Percentiles rank a stretch among this genome's conserved stretches.
phyloP scores from a whole-genome alignment of 306 rosid genomes.

The Prinsepia uniflora region DNA sequence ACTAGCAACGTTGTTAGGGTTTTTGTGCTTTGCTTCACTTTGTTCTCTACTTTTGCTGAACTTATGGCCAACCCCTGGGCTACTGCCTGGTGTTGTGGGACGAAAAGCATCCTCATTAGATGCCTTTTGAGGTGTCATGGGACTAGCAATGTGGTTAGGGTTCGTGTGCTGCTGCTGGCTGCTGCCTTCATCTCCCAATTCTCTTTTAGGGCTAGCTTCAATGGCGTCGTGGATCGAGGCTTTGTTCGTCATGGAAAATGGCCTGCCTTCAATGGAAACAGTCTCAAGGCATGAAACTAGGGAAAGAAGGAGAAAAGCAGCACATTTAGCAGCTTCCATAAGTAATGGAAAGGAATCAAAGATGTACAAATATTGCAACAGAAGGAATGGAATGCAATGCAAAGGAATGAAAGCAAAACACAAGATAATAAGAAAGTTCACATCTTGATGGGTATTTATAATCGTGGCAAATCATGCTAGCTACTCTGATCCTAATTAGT shows the following conservation, averaged over 20 bases:
- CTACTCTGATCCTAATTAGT: no score
- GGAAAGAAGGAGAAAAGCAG: constrained; percentile 11
- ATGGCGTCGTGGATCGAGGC: neutral
- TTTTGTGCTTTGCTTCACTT: neutral
- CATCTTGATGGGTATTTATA: constrained; percentile 23
- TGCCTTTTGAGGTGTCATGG: neutral
- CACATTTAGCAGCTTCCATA: constrained; percentile 26
- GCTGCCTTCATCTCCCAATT: constrained; percentile 13
- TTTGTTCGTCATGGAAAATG: constrained; percentile 10
- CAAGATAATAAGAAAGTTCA: constrained; percentile 11
- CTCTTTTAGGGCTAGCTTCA: constrained; percentile 2
- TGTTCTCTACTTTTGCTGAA: neutral
- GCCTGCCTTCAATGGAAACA: constrained; percentile 18
- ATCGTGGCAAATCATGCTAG: neutral
- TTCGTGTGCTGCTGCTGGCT: neutral
- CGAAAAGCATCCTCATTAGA: constrained; percentile 27
- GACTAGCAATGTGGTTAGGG: neutral
- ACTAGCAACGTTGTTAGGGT: neutral
- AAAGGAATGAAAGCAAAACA: neutral
- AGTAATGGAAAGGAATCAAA: neutral
- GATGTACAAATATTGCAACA: neutral
- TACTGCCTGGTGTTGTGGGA: constrained; percentile 50
- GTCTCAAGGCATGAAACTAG: constrained; percentile 20
- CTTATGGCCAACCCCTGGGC: constrained; percentile 24
- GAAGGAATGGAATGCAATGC: no score